Conservation (phyloP, 495 filamentous ascomycete species). For the Penicillium roqueforti region DNA sequence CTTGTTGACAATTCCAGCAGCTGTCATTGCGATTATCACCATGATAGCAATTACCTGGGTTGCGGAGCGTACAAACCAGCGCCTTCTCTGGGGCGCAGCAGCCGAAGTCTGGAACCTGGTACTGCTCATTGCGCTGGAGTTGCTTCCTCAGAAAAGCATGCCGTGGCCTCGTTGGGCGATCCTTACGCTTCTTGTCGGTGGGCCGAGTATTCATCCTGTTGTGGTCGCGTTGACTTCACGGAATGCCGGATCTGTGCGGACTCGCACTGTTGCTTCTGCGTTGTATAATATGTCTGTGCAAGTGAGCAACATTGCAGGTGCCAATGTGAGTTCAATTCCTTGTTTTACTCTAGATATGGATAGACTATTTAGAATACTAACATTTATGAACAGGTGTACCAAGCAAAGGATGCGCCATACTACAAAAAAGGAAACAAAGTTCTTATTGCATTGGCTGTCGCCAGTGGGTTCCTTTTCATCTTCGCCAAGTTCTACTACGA, state of each 20-base stretch:
- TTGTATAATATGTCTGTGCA: conserved; percentile 75
- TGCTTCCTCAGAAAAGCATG: conserved; percentile 27
- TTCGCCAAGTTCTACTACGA: conserved; percentile 58
- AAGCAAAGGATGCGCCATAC: conserved; percentile 55
- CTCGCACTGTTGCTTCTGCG: conserved; percentile 54
- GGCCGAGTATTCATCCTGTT: conserved; percentile 60
- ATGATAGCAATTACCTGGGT: conserved; percentile 45
- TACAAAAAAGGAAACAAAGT: conserved; percentile 63
- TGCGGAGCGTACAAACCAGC: conserved; percentile 48
- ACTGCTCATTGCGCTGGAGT: conserved; percentile 47
- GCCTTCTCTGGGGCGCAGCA: conserved; percentile 44
- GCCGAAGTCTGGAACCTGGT: conserved; percentile 54
- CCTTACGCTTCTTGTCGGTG: conserved; percentile 47
- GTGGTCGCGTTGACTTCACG: conserved; percentile 60
- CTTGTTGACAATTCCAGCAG: conserved; percentile 56
- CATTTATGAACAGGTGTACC: conserved; percentile 47
- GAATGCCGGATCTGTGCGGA: conserved; percentile 61
- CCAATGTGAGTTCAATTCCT: conserved; percentile 41
- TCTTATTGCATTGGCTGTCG: conserved; percentile 50
- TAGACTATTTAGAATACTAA: not conserved
- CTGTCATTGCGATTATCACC: conserved; percentile 40
- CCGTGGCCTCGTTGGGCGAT: conserved; percentile 51
- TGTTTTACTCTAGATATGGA: not conserved
- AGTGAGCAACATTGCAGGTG: conserved; percentile 50
- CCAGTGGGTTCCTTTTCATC: conserved; percentile 54